Evolutionary conservation across 2,329 filamentous ascomycete species (phyloP), one percentile per base, ranked within the genome.

Genomic region (Claviceps purpurea): DNA sequence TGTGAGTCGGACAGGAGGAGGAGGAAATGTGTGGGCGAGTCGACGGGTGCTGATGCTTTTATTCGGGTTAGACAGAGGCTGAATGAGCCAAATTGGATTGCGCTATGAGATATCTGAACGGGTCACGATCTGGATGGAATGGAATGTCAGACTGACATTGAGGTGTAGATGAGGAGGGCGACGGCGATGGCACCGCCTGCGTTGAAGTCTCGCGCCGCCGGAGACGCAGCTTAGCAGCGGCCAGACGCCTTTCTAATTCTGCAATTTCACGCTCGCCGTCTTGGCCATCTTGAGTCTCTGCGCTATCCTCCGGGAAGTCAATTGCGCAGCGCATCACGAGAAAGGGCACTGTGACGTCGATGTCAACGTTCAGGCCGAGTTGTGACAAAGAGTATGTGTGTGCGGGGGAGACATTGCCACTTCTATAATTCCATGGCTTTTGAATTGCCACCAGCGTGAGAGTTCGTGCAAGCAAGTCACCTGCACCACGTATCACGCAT

Each of bases 1-100:
- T 86, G 85, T 1, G 87, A 90, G 71, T 93, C 87, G 47, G 87
- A 81, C 48, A 91, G 81, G 3, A 93, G 75, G 37, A 91, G 78
- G 40, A 89, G 78, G 57, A 85, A 83, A 67, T 91, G 87, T 37
- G 62, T 62, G 7, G 65, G 50, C 11, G 61, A 59, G 30, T 56
- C 49, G 26, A 56, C 38, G 7, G 52, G 26, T n/a, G 53, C 50
- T 50, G 18, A 14, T 39, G 38, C 3, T 11, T 34, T 34, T 4
- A 34, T 34, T 1, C 10, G 41, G 14, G n/a, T 22, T n/a, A 6
- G 24, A 20, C 3, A 34, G 30, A 34, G 10, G 10, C 10, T 4
- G 30, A 4, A 30, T 30, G 1, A 30, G 26, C 8, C 26, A 30
- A 8, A 30, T 11, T 34, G 10, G 3, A 34, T 34, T 34, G 30